Evolutionary conservation across 371 early-diverging fungal species (phyloP), one percentile per base, ranked within the genome.

Genomic region (Mucor velutinosus): DNA sequence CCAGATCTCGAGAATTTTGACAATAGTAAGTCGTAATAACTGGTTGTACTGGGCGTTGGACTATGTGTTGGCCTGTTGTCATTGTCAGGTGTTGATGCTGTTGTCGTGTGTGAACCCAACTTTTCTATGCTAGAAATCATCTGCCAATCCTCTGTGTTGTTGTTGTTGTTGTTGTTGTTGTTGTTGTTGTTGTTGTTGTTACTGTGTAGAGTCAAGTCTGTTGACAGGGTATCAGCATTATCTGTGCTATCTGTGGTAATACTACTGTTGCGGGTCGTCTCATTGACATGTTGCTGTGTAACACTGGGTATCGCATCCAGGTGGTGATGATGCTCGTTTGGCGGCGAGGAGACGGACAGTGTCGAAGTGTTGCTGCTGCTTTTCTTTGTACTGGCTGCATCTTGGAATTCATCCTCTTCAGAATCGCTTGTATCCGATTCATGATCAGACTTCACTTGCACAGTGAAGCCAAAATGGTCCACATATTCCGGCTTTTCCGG

Each of bases 391-490:
- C 62, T 62, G 23, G 49, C 19, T 1, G 65, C 65, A 17, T 65
- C 65, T 17, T 65, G 58, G 32, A 61, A 61, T 35, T 62, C 51
- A 17, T 51, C 47, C 21, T 51, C 58, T 0, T 57, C 58, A 3
- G 65, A 65, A 25, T 65, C 65, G 33, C 53, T 66, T 58, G 58
- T 58, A 55, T 63, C 64, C 25, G 21, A 25, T 6, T 81, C 79
- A 58, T 29, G 30, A 63, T 82, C 82, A 21, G 82, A 77, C 60
- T 72, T 73, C 3, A 81, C 81, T 51, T 81, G 75, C 41, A 81
- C 76, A 10, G 58, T 73, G 35, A 81, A 81, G 1, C 81, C 81
- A 71, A 81, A 81, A 62, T 81, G 81, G 64, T 81, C 81, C 25
- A 68, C 61, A 23, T 67, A 81, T 51, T 81, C 81, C 49, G 58